Percentiles rank a stretch among this genome's conserved stretches.
Evolutionary conservation across 768 basidiomycete genomes (phyloP).

Genomic region (Leccinum longicurvipes): DNA sequence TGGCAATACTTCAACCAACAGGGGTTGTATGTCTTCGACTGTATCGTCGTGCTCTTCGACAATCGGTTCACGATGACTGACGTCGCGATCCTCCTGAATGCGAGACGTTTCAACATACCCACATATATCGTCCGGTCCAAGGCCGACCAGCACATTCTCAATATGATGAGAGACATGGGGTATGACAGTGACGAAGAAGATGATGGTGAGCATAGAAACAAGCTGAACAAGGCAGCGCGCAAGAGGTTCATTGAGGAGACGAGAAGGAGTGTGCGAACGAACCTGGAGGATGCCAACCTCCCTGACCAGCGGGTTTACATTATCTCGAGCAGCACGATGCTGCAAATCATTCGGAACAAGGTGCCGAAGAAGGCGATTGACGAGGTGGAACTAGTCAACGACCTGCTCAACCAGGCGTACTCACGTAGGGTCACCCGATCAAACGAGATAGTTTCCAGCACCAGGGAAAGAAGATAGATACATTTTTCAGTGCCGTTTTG

Average conservation of each 20-base stretch:
- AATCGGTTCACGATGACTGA: slow-evolving; percentile 35
- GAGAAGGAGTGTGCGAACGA: slow-evolving; percentile 13
- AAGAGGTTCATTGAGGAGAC: slow-evolving; percentile 23
- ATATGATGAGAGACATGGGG: slow-evolving; percentile 23
- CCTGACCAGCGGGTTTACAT: slow-evolving; percentile 27
- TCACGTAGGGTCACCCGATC: not conserved
- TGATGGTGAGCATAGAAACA: slow-evolving; percentile 1
- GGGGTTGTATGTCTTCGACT: slow-evolving; percentile 36
- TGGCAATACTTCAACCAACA: slow-evolving; percentile 38
- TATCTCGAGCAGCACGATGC: slow-evolving; percentile 19
- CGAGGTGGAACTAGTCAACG: slow-evolving; percentile 11
- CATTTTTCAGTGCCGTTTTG: not conserved
- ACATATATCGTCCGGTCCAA: slow-evolving; percentile 37
- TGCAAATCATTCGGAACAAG: slow-evolving; percentile 10
- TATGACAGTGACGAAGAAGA: slow-evolving; percentile 21
- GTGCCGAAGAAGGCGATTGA: slow-evolving; percentile 14
- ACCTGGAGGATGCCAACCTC: slow-evolving; percentile 18
- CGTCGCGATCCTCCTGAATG: slow-evolving; percentile 31
- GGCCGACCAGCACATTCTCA: slow-evolving; percentile 32
- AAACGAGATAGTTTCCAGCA: not conserved
- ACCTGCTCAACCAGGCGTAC: slow-evolving; percentile 10
- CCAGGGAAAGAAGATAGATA: not conserved
- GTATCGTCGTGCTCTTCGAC: slow-evolving; percentile 31
- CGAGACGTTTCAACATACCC: slow-evolving; percentile 31
- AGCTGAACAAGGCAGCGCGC: slow-evolving; percentile 14